phyloP scores from a whole-genome alignment of 1,139 yeast species.

The Scheffersomyces stambukii region DNA sequence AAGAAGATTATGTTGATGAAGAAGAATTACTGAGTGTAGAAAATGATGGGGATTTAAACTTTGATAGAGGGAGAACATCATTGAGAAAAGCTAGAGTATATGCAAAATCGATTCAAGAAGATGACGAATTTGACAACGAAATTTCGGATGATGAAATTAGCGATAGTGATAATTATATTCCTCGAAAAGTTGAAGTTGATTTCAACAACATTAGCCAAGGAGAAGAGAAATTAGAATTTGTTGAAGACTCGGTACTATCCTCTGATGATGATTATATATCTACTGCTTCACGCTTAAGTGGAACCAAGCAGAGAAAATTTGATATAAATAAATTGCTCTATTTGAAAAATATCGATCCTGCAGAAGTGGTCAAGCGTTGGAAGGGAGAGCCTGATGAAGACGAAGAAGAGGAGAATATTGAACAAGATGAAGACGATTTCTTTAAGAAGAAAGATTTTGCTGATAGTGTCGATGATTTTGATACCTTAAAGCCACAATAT shows the following conservation, averaged over 20 bases:
- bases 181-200: conserved; percentile 46
- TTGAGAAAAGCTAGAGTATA: conserved; percentile 59
- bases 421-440: conserved; percentile 54
- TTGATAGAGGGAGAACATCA: conserved; percentile 52
- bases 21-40: conserved; percentile 30
- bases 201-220: conserved; percentile 33
- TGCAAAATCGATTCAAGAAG: conserved; percentile 50
- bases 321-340: conserved; percentile 79
- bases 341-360: conserved; percentile 69
- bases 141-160: conserved; percentile 30
- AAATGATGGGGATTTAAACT: conserved; percentile 19
- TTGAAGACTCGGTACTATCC: conserved; percentile 41
- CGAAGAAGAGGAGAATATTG: conserved; percentile 48
- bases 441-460: conserved; percentile 49
- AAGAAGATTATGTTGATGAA: conserved; percentile 32
- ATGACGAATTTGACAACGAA: conserved; percentile 43
- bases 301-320: conserved; percentile 51
- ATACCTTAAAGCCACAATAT: conserved; percentile 31
- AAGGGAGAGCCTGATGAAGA: conserved; percentile 42
- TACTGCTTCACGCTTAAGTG: conserved; percentile 46
- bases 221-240: conserved; percentile 50
- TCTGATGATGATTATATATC: conserved; percentile 37
- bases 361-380: conserved; percentile 77
- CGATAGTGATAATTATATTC: conserved; percentile 33
- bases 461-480: conserved; percentile 27